A percentile compares a stretch with the other conserved stretches of the same genome.
Evolutionary conservation across 495 filamentous ascomycete genomes (phyloP).

Genomic region (Aspergillus leporis): DNA sequence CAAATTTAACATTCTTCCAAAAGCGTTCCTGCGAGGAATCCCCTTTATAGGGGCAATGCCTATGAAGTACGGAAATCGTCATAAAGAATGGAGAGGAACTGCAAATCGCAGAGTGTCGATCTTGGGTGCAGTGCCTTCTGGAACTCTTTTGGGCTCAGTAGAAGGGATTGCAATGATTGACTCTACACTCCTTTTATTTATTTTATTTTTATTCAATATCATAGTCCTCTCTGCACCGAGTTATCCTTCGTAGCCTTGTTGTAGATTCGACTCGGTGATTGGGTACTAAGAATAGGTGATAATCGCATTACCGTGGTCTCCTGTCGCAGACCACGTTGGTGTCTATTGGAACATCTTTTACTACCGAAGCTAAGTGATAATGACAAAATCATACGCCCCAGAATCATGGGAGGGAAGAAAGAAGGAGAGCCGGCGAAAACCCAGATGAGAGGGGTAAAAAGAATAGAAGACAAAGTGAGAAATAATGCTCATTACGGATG

Average conservation of each 20-base stretch:
- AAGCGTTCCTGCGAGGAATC: constrained; percentile 61
- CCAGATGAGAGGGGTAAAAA: neutral
- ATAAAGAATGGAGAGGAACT: constrained; percentile 63
- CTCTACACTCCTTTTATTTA: constrained; percentile 48
- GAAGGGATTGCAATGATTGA: constrained; percentile 70
- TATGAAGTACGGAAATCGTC: constrained; percentile 67
- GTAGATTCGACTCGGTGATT: too few relatives aligned
- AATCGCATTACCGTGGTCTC: neutral
- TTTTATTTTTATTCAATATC: neutral
- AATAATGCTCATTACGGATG: neutral
- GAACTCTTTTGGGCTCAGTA: constrained; percentile 42
- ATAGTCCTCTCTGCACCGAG: too few relatives aligned
- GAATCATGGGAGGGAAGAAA: neutral
- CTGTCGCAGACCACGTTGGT: neutral
- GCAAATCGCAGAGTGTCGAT: constrained; percentile 49
- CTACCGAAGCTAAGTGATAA: neutral
- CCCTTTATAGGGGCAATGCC: constrained; percentile 28
- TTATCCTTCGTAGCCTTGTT: neutral
- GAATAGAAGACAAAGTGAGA: constrained; percentile 6
- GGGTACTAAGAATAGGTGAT: too few relatives aligned
- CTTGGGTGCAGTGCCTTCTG: constrained; percentile 67
- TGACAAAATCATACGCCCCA: neutral
- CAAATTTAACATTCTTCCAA: constrained; percentile 66
- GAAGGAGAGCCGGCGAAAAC: neutral
- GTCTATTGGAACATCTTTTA: neutral